Percentiles rank a stretch among this genome's conserved stretches.
phyloP scores from a whole-genome alignment of 2,329 filamentous ascomycete species.

The Acarospora socialis region DNA sequence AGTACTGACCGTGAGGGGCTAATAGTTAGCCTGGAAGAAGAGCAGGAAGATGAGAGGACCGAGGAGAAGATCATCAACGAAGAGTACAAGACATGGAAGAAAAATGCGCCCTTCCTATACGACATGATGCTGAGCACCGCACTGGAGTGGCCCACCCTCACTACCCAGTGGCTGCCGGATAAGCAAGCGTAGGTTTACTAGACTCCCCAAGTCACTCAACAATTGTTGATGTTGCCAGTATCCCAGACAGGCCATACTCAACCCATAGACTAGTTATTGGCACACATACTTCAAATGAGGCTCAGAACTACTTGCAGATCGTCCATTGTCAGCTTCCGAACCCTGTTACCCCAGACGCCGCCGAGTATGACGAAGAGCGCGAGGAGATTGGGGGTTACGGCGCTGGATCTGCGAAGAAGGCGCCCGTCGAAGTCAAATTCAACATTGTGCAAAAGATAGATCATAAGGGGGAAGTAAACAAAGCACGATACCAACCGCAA shows the following conservation, averaged over 20 bases:
- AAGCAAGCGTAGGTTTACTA: slow-evolving; percentile 51
- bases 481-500: slow-evolving; percentile 92
- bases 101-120: slow-evolving; percentile 96
- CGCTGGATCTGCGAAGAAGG: slow-evolving; percentile 50
- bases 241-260: slow-evolving; percentile 73
- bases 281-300: slow-evolving; percentile 79
- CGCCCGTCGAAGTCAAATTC: slow-evolving; percentile 61
- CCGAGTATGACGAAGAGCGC: slow-evolving; percentile 80
- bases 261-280: slow-evolving; percentile 83
- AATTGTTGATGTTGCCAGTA: slow-evolving; percentile 25
- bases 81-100: slow-evolving; percentile 99
- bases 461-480: slow-evolving; percentile 94
- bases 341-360: slow-evolving; percentile 52
- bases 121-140: slow-evolving; percentile 94
- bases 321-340: slow-evolving; percentile 89
- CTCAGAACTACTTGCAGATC: slow-evolving; percentile 85
- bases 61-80: slow-evolving; percentile 91
- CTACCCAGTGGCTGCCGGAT: slow-evolving; percentile 96
- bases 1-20: not conserved
- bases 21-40: slow-evolving; percentile 24
- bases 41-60: slow-evolving; percentile 57
- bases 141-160: slow-evolving; percentile 92
- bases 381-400: slow-evolving; percentile 93
- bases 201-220: not conserved
- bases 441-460: slow-evolving; percentile 91